phyloP scores from a whole-genome alignment of 2,329 filamentous ascomycete species.

The Malbranchea zuffiana region DNA sequence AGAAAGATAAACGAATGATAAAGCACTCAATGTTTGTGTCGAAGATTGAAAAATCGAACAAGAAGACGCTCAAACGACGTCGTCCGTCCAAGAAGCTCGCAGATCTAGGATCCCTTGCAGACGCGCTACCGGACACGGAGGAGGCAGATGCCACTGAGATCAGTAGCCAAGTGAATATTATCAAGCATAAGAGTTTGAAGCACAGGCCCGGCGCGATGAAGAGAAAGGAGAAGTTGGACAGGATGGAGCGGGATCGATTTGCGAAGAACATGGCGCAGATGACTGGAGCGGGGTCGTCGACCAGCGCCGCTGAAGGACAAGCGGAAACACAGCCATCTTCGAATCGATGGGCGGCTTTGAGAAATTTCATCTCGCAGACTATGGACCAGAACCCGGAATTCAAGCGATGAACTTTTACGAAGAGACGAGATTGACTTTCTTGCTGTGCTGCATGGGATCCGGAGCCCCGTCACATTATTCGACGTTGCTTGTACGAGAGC shows the following conservation, averaged over 20 bases:
- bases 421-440: no score
- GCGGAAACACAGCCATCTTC: slow-evolving; percentile 24
- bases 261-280: slow-evolving; percentile 71
- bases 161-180: slow-evolving; percentile 51
- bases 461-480: no score
- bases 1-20: slow-evolving; percentile 72
- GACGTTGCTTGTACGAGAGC: no score
- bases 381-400: slow-evolving; percentile 85
- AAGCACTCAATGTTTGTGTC: slow-evolving; percentile 71
- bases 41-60: slow-evolving; percentile 55
- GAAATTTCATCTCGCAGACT: slow-evolving; percentile 72
- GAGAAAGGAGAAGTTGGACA: slow-evolving; percentile 69
- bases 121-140: slow-evolving; percentile 60
- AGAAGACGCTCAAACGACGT: slow-evolving; percentile 51
- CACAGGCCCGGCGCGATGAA: slow-evolving; percentile 70
- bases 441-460: no score
- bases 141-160: slow-evolving; percentile 29
- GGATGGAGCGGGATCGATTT: slow-evolving; percentile 72
- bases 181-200: slow-evolving; percentile 63
- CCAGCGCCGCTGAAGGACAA: slow-evolving; percentile 12
- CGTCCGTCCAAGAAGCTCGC: slow-evolving; percentile 68
- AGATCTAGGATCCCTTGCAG: slow-evolving; percentile 62
- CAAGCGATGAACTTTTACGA: slow-evolving; percentile 24
- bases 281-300: slow-evolving; percentile 31
- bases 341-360: slow-evolving; percentile 67